These are phyloP conservation scores for Exserohilum turcica DNA, from an alignment of 2,329 filamentous ascomycete species.

Conservation along the genomic window DNA sequence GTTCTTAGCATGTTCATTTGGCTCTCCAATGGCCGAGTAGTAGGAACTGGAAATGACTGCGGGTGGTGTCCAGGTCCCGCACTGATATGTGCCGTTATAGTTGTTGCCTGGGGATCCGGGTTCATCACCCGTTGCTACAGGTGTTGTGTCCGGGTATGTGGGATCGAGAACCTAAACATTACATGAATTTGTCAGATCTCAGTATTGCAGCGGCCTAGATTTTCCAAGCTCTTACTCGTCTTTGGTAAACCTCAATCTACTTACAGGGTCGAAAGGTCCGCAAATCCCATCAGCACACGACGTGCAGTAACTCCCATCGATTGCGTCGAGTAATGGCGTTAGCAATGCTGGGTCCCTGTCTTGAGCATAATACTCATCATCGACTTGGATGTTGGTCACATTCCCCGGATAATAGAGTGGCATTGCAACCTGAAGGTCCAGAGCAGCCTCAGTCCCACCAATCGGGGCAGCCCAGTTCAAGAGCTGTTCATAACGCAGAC, in stretches of 20 bases:
- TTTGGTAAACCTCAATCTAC: not conserved
- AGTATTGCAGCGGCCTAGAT: not conserved
- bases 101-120: not conserved
- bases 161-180: not conserved
- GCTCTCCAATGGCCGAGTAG: not conserved
- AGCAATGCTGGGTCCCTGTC: not conserved
- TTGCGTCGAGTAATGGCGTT: not conserved
- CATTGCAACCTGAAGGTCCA: not conserved
- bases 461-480: not conserved
- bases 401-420: not conserved
- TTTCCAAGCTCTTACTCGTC: not conserved
- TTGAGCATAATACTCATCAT: not conserved
- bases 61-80: not conserved
- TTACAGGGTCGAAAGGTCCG: slow-evolving; percentile 1
- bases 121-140: not conserved
- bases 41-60: not conserved
- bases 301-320: not conserved
- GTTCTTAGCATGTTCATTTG: not conserved
- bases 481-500: not conserved
- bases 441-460: not conserved
- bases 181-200: not conserved
- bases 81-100: not conserved
- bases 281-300: not conserved
- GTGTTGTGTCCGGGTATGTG: not conserved
- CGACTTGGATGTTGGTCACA: not conserved